Percentiles rank a stretch among this genome's conserved stretches.
These are phyloP conservation scores for sweet orange (Citrus sinensis) DNA, from an alignment of 345 rosid species.

Conservation along the genomic window DNA sequence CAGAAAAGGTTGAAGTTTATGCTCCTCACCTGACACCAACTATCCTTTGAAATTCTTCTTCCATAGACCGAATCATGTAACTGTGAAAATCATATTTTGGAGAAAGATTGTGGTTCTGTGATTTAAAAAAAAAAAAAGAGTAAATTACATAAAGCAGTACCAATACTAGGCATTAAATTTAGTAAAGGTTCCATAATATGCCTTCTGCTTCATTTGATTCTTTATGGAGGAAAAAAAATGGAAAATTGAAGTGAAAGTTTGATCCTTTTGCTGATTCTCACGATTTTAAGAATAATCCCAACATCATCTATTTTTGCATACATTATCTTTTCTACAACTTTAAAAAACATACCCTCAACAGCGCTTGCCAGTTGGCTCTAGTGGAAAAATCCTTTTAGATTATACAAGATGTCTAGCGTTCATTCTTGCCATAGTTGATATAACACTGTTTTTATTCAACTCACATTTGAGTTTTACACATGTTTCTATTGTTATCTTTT, in stretches of 20 bases:
- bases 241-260: not conserved
- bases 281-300: not conserved
- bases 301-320: not conserved
- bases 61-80: constrained; percentile 98
- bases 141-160: constrained; percentile 11
- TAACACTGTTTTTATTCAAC: not conserved
- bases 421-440: not conserved
- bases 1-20: constrained; percentile 3
- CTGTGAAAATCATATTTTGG: constrained; percentile 81
- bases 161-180: not conserved
- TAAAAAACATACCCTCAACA: not conserved
- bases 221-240: not conserved
- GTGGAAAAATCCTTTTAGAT: not conserved
- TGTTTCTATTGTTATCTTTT: not conserved
- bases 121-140: not conserved
- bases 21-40: constrained; percentile 86
- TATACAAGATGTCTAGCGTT: not conserved
- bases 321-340: not conserved
- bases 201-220: not conserved
- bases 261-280: not conserved
- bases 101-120: constrained; percentile 84
- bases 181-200: not conserved
- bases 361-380: not conserved
- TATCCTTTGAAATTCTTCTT: constrained; percentile 90
- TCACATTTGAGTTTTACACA: not conserved